phyloP scores from a whole-genome alignment of 2,329 filamentous ascomycete species.

The Penicillium janthinellum region DNA sequence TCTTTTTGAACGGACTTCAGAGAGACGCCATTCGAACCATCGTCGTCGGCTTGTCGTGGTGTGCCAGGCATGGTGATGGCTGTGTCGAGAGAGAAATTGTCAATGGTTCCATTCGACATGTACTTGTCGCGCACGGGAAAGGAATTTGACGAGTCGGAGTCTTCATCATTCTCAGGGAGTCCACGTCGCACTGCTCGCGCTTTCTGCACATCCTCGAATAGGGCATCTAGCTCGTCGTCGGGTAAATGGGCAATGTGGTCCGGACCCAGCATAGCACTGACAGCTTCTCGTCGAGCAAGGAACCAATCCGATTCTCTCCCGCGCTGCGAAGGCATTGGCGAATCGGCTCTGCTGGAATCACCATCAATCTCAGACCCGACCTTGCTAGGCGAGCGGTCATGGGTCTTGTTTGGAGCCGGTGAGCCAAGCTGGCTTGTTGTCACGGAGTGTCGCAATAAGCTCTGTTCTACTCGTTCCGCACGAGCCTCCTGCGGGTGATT shows the following conservation, averaged over 20 bases:
- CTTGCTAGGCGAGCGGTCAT: conserved; percentile 80
- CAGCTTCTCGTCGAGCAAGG: conserved; percentile 89
- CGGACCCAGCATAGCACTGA: conserved; percentile 81
- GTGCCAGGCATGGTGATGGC: conserved; percentile 92
- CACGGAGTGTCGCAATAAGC: conserved; percentile 80
- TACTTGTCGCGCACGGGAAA: conserved; percentile 93
- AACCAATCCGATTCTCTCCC: conserved; percentile 88
- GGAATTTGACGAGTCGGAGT: conserved; percentile 84
- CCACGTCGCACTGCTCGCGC: conserved; percentile 83
- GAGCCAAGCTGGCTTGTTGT: conserved; percentile 65
- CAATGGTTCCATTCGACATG: conserved; percentile 88
- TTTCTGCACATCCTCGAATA: conserved; percentile 92
- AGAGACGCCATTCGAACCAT: conserved; percentile 59
- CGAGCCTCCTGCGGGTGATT: conserved; percentile 96
- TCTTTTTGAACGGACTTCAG: conserved; percentile 76
- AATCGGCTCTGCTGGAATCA: conserved; percentile 73
- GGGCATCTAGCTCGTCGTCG: conserved; percentile 88
- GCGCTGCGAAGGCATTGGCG: conserved; percentile 70
- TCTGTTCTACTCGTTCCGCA: conserved; percentile 86
- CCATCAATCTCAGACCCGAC: conserved; percentile 74
- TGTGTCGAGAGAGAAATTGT: conserved; percentile 95
- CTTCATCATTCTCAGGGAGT: conserved; percentile 65
- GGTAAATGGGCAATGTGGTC: conserved; percentile 88
- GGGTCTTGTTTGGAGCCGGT: conserved; percentile 64
- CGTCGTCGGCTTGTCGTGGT: conserved; percentile 70